phyloP scores from a whole-genome alignment of 148 eudicot species.

The Chenopodium suecicum region DNA sequence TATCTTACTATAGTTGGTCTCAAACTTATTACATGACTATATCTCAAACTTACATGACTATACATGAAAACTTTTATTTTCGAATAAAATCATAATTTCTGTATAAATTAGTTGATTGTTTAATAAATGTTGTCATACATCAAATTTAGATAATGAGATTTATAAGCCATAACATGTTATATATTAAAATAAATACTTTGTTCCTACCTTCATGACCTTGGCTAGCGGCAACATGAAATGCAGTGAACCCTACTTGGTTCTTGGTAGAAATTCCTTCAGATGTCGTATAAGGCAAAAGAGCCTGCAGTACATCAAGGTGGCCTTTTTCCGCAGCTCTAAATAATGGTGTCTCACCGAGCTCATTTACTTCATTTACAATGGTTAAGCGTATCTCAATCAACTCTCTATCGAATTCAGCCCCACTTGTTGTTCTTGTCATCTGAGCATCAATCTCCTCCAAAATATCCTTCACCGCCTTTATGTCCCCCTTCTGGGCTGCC shows the following conservation, averaged over 20 bases:
- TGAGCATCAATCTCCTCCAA: constrained; percentile 60
- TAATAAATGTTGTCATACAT: too few species aligned
- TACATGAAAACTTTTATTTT: too few species aligned
- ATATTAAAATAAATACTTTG: background rate
- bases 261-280: constrained; percentile 50
- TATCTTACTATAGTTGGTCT: too few species aligned
- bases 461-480: constrained; percentile 49
- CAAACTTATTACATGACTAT: too few species aligned
- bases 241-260: constrained; percentile 60
- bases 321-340: constrained; percentile 76
- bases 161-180: background rate
- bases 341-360: constrained; percentile 69
- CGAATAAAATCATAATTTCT: too few species aligned
- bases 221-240: constrained; percentile 67
- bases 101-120: too few species aligned
- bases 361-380: constrained; percentile 73
- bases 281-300: constrained; percentile 53
- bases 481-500: constrained; percentile 61
- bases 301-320: constrained; percentile 51
- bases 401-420: constrained; percentile 61
- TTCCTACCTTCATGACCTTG: constrained; percentile 69
- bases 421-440: constrained; percentile 47
- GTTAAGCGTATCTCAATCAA: constrained; percentile 57
- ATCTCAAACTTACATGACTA: background rate
- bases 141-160: too few species aligned